phyloP scores from a whole-genome alignment of 2,329 filamentous ascomycete species.

The Akanthomyces lecanii region DNA sequence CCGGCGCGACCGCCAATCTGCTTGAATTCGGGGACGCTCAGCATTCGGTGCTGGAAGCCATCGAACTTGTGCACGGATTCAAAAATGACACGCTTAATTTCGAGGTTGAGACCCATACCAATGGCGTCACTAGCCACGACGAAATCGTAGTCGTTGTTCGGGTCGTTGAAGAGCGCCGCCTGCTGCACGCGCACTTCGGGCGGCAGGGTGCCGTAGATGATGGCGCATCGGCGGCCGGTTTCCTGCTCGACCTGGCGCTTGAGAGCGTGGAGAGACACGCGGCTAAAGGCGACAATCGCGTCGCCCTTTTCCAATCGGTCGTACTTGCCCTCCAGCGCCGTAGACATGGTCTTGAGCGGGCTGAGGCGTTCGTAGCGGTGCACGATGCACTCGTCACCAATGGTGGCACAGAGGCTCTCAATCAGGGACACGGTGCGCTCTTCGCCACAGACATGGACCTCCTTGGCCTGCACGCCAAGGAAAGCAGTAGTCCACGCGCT shows the following conservation, averaged over 20 bases:
- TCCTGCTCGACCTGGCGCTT: constrained; percentile 70
- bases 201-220: constrained; percentile 87
- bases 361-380: constrained; percentile 83
- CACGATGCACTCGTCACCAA: constrained; percentile 77
- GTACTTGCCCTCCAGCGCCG: constrained; percentile 61
- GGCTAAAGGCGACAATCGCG: constrained; percentile 81
- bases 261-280: constrained; percentile 74
- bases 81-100: constrained; percentile 86
- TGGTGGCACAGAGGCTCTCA: constrained; percentile 67
- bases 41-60: constrained; percentile 49
- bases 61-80: constrained; percentile 72
- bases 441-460: constrained; percentile 92
- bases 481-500: constrained; percentile 94
- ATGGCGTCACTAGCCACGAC: constrained; percentile 93
- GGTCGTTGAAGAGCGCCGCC: constrained; percentile 90
- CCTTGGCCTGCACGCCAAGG: constrained; percentile 78
- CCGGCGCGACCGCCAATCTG: constrained; percentile 94
- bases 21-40: constrained; percentile 77
- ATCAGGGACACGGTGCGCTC: constrained; percentile 76
- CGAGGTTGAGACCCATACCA: constrained; percentile 94
- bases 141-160: constrained; percentile 91
- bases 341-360: constrained; percentile 61
- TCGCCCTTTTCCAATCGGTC: constrained; percentile 77
- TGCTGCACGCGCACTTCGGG: constrained; percentile 91
- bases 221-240: constrained; percentile 78